These are phyloP conservation scores for Chenopodium formosanum DNA, from an alignment of 148 eudicot genomes.

Conservation along the genomic window DNA sequence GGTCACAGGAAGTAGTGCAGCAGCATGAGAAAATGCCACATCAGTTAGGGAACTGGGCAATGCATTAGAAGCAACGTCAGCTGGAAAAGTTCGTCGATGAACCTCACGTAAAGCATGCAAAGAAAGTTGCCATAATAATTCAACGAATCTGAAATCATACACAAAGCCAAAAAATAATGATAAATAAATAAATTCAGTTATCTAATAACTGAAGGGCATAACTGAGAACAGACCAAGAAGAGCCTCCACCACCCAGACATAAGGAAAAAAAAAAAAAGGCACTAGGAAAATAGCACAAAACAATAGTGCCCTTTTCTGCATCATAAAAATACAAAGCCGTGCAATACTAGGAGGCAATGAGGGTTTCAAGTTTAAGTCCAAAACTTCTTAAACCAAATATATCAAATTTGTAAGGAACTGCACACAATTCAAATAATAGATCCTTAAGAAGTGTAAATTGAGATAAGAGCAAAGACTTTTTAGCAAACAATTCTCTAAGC, in stretches of 20 bases:
- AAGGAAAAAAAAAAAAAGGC: not conserved
- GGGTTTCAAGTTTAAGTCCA: not conserved
- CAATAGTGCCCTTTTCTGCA: not conserved
- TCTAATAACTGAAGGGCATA: not conserved
- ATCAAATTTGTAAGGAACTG: not conserved
- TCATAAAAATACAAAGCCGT: not conserved
- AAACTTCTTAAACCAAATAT: not conserved
- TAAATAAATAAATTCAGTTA: constrained; percentile 3
- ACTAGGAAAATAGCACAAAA: not conserved
- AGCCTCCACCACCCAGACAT: not conserved
- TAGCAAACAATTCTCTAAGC: not conserved
- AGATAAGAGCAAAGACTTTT: not conserved
- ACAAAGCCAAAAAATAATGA: not conserved
- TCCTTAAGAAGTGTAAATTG: not conserved
- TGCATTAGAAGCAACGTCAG: constrained; percentile 89
- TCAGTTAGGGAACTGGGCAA: constrained; percentile 93
- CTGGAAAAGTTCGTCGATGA: constrained; percentile 86
- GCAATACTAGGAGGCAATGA: not conserved
- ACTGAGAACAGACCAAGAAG: not conserved
- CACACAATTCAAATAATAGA: not conserved
- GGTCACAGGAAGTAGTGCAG: constrained; percentile 94
- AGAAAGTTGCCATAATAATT: constrained; percentile 97
- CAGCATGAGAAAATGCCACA: constrained; percentile 98
- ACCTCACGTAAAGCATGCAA: constrained; percentile 98
- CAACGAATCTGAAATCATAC: constrained; percentile 79